phyloP scores from a whole-genome alignment of 768 basidiomycete species.

The Suillus lakei region DNA sequence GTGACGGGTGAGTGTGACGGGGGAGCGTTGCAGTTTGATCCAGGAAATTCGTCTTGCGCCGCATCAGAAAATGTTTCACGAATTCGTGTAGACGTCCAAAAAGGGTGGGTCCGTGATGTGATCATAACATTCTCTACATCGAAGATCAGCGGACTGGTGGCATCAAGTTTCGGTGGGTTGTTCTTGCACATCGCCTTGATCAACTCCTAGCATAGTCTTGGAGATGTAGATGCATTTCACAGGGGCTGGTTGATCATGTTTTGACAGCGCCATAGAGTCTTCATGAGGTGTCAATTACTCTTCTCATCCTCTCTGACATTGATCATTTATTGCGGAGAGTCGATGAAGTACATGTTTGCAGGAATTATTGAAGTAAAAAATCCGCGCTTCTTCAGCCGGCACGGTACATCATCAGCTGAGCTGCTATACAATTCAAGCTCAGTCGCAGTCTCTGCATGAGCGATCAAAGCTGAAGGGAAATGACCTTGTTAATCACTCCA shows the following conservation, averaged over 20 bases:
- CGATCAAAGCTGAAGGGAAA: not conserved
- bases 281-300: too few relatives aligned
- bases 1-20: too few relatives aligned
- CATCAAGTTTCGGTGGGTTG: not conserved
- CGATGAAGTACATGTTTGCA: not conserved
- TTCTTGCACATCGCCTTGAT: not conserved
- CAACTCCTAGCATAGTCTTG: not conserved
- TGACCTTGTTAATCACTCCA: slow-evolving; percentile 1
- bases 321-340: not conserved
- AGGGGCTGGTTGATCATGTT: not conserved
- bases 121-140: not conserved
- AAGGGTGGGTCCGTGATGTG: not conserved
- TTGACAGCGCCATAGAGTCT: not conserved
- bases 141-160: not conserved
- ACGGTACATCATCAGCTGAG: not conserved
- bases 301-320: not conserved
- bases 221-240: not conserved
- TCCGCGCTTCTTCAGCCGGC: not conserved
- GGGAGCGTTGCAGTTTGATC: too few relatives aligned
- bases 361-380: not conserved
- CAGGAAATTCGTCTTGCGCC: too few relatives aligned
- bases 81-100: not conserved
- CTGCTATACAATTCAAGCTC: not conserved
- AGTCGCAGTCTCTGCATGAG: not conserved
- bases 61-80: too few relatives aligned